Base-by-base conservation (phyloP, 768 basidiomycete species). In the Kwoniella dejecticola region DNA sequence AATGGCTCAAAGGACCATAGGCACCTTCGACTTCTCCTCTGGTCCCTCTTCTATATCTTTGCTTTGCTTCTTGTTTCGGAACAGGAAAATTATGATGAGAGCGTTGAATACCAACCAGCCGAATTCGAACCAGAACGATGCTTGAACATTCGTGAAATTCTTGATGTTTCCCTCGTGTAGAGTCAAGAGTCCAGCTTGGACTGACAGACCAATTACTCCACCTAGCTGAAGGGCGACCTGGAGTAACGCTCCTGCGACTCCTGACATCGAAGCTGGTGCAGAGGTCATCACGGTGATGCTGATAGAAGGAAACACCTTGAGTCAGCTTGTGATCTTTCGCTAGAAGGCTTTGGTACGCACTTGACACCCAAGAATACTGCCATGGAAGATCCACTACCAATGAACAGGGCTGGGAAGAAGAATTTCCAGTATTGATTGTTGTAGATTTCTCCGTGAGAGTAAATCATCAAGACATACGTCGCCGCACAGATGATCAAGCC, bases 401-500 rank as follows among this genome's bases (percentile, higher is more conserved):
- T 52, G 26, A 76, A 50, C 42, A 60, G 52, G 30, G 53, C 67
- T 6, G 71, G 66, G 56, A 75, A 75, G 57, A 52, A 27, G 42
- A 47, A 72, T 26, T 63, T 49, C 70, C 70, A 75, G 55, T 75
- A 75, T 15, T 53, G 55, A 19, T 52, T 49, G 21, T 57, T 50
- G 40, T 58, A 58, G n/a, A 62, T 53, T 4, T 47, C 55, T 8
- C 62, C 64, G 8, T 48, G 33, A 44, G 52, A 55, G 46, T 60
- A 64, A 52, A 67, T 63, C 52, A 71, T 57, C 38, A 74, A 63
- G 29, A 75, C 19, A 73, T 90, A 77, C 64, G 91, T 80, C 74
- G 85, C 89, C 49, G 85, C 80, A 57, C 88, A 80, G 74, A 90
- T 80, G 41, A 88, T 76, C 86, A 89, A 89, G 24, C 64, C 67